Base-by-base conservation (phyloP, 805 yeast genomes). In the Candida arabinofermentans region DNA sequence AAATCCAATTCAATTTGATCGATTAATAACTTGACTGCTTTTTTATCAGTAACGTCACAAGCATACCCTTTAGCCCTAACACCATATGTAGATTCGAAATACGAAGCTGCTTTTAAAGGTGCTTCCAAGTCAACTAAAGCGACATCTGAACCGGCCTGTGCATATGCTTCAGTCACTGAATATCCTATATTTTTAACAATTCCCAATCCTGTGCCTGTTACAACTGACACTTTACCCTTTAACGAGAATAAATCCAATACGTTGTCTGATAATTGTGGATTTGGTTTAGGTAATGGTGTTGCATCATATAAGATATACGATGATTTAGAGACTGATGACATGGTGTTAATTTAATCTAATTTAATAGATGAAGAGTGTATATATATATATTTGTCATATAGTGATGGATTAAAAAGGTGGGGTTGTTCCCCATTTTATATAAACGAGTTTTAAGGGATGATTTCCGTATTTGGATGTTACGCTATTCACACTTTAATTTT, bases 131-230 rank as follows among this genome's bases (percentile, higher is more conserved):
- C 66, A 62, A 67, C 60, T 38, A 66, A 51, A n/a, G 67, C 68
- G n/a, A 66, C 61, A 41, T 63, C 66, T 14, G 67, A 67, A 38
- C 70, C 70, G 2, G 68, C 66, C 42, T 64, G 68, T 23, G 67
- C 67, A 42, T 53, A 66, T 1, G 67, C 67, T 46, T 64, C 69
- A 30, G 69, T 67, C 14, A 65, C 62, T 9, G 65, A 57, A 41
- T 51, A 59, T 5, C 70, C 70, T 35, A 66, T 65, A 19, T 34
- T 34, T 16, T n/a, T 14, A 13, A 34, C 24, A 19, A 14, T 23
- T 17, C 70, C 70, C 27, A 59, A 50, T 24, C 66, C 61, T n/a
- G 67, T 61, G 8, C 70, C 70, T 3, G 70, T 66, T 36, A 66
- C 57, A 16, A 62, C 62, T 5, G 67, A 66, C 10, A 66, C 70